Evolutionary conservation across 371 early-diverging fungal genomes (phyloP).

Genomic region (Zychaea mexicana): DNA sequence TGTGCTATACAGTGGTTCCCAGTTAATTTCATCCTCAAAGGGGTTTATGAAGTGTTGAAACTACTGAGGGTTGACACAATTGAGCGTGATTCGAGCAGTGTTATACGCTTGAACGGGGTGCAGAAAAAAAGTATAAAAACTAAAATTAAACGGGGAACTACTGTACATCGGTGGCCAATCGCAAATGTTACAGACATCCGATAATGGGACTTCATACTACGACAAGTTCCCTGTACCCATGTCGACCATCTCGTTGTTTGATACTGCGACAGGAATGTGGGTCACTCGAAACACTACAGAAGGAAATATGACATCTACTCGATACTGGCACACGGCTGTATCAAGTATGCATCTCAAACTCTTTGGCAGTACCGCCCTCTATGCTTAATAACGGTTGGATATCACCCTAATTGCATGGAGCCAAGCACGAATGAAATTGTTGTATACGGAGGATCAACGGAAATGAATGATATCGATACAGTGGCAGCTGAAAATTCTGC

Average conservation of each 20-base stretch:
- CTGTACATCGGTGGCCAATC: not conserved
- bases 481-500: not conserved
- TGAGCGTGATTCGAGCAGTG: too few species aligned
- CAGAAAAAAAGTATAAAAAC: too few species aligned
- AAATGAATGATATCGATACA: not conserved
- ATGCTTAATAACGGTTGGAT: too few species aligned
- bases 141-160: too few species aligned
- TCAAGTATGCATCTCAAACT: not conserved
- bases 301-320: not conserved
- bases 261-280: not conserved
- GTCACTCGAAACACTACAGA: not conserved
- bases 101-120: too few species aligned
- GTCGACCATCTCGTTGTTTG: not conserved
- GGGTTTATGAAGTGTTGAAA: too few species aligned
- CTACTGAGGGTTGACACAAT: too few species aligned
- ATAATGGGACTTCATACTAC: not conserved
- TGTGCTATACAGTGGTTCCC: too few species aligned
- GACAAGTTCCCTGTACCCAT: not conserved
- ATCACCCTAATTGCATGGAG: not conserved
- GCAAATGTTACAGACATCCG: not conserved
- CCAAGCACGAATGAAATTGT: not conserved
- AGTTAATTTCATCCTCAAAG: too few species aligned
- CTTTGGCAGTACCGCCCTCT: not conserved
- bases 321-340: not conserved
- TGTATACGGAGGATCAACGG: not conserved